Evolutionary conservation across 805 yeast genomes (phyloP), one percentile per base, ranked within the genome.

Genomic region (Hanseniaspora guilliermondii): DNA sequence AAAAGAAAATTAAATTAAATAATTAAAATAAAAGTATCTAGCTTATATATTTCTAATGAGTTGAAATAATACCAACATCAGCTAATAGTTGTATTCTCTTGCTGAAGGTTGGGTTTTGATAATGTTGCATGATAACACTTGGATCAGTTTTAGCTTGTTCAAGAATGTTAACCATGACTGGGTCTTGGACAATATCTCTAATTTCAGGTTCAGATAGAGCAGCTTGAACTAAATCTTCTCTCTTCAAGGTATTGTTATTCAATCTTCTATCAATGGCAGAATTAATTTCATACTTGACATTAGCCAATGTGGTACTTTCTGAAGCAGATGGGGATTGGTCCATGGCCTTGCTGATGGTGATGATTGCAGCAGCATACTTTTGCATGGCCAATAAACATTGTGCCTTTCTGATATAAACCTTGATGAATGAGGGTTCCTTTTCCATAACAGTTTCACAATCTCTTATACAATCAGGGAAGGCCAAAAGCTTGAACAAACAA

Each of bases 391-490:
- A 77, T 73, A 84, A 87, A 19, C 96, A 96, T 60, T 82, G 86
- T 38, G 99, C 97, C 75, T 93, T 93, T 73, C 98, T 83, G 60
- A 93, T 85, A 69, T 89, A 93, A 3, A 97, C 98, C 73, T 96
- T 85, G 64, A 91, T 76, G 70, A 93, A 93, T 21, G 73, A 70
- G 46, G 96, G 96, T 69, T 93, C 97, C 61, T 81, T 79, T 66
- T 78, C 80, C 62, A 93, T 86, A 37, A 98, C 99, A 56, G 72
- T 68, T 64, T 91, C 86, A 74, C 97, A 88, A 71, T 93, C 99
- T 62, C 78, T 77, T 56, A 93, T 83, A 17, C 95, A 97, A 61
- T 91, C 97, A 19, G 97, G 97, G 85, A 91, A 93, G 12, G 96
- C 87, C 85, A 91, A 80, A 61, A 93, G 78, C 71, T 93, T 93